Evolutionary conservation across 192 early-diverging fungal genomes (phyloP), one percentile per base, ranked within the genome.

Genomic region (Dispira parvispora): DNA sequence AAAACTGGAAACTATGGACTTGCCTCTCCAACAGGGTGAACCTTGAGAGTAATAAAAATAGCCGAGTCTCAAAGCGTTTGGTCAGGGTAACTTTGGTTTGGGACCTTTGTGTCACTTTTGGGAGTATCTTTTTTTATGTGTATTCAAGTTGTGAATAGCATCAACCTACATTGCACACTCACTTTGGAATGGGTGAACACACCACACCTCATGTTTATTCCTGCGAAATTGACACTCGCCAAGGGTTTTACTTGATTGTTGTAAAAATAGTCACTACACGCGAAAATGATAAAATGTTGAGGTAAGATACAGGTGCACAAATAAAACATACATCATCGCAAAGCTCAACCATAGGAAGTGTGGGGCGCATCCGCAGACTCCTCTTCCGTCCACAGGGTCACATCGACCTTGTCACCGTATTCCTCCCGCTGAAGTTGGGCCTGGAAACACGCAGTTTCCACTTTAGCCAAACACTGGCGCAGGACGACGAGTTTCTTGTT

Each of bases 401-500:
- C 1, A 23, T 50, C 49, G 8, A 23, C 49, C 49, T 23, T 50
- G 23, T 50, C 23, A 50, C 16, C 49, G 4, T 20, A 50, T 8
- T 23, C 16, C 23, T 50, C 23, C 1, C 23, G 49, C 23, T 20
- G 16, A 8, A 50, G n/a, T 23, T 20, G 16, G 49, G n/a, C 23
- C 49, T 50, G 16, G 49, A 50, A 38, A 38, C 32, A 38, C 1
- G 27, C 55, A 8, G 65, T 60, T 32, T 76, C 75, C 28, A 66
- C 69, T 54, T 76, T 76, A 20, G 64, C 66, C n/a, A 76, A 64
- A n/a, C 75, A 73, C 53, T 69, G 69, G 20, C 73, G 65, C 10
- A 76, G 63, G 1, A 76, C 69, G 0, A 45, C 46, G 23, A 66
- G 38, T 64, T 76, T 76, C 42, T 76, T 76, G 23, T 64, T 42